Evolutionary conservation across 73 alveolate genomes (phyloP).

Genomic region (Stentor coeruleus): DNA sequence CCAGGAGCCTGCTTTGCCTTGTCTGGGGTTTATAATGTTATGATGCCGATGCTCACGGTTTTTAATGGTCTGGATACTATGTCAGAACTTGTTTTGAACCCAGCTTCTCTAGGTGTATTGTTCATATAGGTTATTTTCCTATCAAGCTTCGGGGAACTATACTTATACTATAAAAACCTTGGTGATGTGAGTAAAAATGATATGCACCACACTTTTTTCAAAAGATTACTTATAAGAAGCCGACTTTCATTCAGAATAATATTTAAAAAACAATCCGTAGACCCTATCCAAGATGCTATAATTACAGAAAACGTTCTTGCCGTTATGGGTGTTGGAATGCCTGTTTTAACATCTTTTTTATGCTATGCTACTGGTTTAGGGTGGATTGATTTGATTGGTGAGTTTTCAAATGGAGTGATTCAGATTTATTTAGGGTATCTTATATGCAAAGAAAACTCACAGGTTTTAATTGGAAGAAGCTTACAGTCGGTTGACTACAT

Average conservation of each 20-base stretch:
- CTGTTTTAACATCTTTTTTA: background rate
- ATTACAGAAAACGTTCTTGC: slow-evolving; percentile 5
- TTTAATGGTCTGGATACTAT: background rate
- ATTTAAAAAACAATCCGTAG: background rate
- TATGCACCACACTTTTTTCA: background rate
- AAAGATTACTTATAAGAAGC: background rate
- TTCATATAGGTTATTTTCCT: slow-evolving; percentile 6
- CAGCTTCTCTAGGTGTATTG: background rate
- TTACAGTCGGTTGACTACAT: background rate
- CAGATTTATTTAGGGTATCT: slow-evolving; percentile 25
- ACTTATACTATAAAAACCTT: background rate
- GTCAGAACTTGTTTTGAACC: background rate
- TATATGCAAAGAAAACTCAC: background rate
- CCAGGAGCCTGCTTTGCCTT: slow-evolving; percentile 17
- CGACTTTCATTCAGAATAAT: background rate
- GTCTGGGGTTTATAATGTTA: slow-evolving; percentile 14
- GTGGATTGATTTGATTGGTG: slow-evolving; percentile 11
- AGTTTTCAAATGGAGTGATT: background rate
- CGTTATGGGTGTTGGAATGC: slow-evolving; percentile 26
- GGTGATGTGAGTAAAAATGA: background rate
- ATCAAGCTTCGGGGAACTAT: slow-evolving; percentile 22
- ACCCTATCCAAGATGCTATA: slow-evolving; percentile 20
- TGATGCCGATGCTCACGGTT: background rate
- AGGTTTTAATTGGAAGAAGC: slow-evolving; percentile 19
- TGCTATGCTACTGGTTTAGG: background rate